Conservation (phyloP, 768 basidiomycete genomes). For the Boletus bicolor region DNA sequence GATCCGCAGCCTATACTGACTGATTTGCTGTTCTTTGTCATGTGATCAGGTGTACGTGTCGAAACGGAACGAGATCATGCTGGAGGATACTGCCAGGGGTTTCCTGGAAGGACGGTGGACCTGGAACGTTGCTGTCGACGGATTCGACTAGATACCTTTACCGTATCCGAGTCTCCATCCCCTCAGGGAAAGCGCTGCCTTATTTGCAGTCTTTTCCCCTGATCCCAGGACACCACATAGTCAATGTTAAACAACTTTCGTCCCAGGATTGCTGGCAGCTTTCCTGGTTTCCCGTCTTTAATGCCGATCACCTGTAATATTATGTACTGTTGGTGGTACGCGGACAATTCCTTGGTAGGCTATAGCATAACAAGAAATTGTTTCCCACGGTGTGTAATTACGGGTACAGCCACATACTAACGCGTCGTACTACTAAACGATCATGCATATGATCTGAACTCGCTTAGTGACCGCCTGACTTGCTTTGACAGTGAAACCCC, state of each 20-base stretch:
- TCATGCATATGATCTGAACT: no score
- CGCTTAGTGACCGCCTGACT: neutral
- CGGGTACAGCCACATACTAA: neutral
- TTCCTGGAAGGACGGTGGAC: slow-evolving; percentile 83
- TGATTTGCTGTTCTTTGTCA: neutral
- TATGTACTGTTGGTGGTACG: neutral
- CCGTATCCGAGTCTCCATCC: neutral
- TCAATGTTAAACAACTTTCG: neutral
- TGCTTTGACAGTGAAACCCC: no score
- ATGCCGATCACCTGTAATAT: slow-evolving; percentile 12
- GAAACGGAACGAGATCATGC: slow-evolving; percentile 91
- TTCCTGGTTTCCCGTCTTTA: slow-evolving; percentile 2
- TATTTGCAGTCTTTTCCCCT: neutral
- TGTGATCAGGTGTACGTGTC: slow-evolving; percentile 78
- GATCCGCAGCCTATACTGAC: neutral
- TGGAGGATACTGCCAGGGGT: slow-evolving; percentile 91
- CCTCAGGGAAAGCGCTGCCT: neutral
- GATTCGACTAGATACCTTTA: slow-evolving; percentile 49
- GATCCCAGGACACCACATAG: slow-evolving; percentile 1
- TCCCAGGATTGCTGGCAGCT: slow-evolving; percentile 2
- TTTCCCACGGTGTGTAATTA: neutral
- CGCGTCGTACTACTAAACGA: no score
- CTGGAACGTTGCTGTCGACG: slow-evolving; percentile 73
- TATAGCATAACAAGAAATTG: neutral
- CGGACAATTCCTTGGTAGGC: no score